Percentiles rank a stretch among this genome's conserved stretches.
These are phyloP conservation scores for Bipolaris bicolor DNA, from an alignment of 2,329 filamentous ascomycete genomes.

Conservation along the genomic window DNA sequence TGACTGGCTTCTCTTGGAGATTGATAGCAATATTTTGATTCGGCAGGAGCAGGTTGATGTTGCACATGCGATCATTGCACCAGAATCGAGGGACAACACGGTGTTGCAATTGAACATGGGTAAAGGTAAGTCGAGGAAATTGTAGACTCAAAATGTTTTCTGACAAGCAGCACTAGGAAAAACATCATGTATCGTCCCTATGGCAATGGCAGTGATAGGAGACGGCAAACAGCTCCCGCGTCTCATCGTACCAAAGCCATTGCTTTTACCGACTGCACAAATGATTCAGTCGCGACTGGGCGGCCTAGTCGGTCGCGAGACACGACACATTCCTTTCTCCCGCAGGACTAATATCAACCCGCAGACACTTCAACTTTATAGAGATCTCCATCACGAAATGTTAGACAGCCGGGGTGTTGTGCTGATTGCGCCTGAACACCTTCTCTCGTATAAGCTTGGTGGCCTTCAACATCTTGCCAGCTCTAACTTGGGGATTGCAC, in stretches of 20 bases:
- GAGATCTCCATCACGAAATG: slow-evolving; percentile 54
- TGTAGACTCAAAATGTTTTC: slow-evolving; percentile 36
- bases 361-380: slow-evolving; percentile 46
- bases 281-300: slow-evolving; percentile 62
- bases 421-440: slow-evolving; percentile 67
- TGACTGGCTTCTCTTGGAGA: slow-evolving; percentile 69
- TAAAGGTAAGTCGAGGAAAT: slow-evolving; percentile 34
- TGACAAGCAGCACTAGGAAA: slow-evolving; percentile 56
- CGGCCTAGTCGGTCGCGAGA: slow-evolving; percentile 59
- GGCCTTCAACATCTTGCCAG: slow-evolving; percentile 58
- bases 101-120: slow-evolving; percentile 44
- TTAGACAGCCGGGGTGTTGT: slow-evolving; percentile 60
- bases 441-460: slow-evolving; percentile 68
- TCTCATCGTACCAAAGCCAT: slow-evolving; percentile 66
- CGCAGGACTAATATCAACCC: slow-evolving; percentile 52
- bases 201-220: slow-evolving; percentile 4
- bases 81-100: slow-evolving; percentile 26
- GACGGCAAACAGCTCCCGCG: slow-evolving; percentile 53
- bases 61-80: slow-evolving; percentile 60
- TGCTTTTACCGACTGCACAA: slow-evolving; percentile 65
- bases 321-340: slow-evolving; percentile 66
- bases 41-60: slow-evolving; percentile 65
- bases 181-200: slow-evolving; percentile 10
- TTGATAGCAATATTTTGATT: slow-evolving; percentile 67
- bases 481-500: slow-evolving; percentile 24